phyloP scores from a whole-genome alignment of 768 basidiomycete species.

The Trametes coccinea region DNA sequence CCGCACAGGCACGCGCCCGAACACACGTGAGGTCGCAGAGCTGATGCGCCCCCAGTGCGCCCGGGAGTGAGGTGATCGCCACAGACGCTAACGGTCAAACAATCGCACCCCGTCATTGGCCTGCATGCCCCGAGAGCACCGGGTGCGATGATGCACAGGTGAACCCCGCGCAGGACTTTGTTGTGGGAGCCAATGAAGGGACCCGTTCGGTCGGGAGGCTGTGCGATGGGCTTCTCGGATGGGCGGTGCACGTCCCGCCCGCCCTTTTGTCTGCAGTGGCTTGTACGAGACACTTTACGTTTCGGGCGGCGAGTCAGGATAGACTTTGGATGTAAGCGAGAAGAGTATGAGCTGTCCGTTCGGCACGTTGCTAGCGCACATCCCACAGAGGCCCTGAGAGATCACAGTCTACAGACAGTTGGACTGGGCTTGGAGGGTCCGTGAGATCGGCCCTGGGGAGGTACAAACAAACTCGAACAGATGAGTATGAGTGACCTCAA shows the following conservation, averaged over 20 bases:
- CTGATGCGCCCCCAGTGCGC: conserved; percentile 7
- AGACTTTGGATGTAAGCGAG: too few relatives aligned
- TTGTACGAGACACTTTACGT: not conserved
- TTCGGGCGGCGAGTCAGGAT: not conserved
- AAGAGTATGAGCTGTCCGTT: too few relatives aligned
- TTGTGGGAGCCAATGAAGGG: not conserved
- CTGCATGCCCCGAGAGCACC: conserved; percentile 4
- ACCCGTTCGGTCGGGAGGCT: not conserved
- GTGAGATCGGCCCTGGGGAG: too few relatives aligned
- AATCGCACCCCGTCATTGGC: not conserved
- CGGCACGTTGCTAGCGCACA: too few relatives aligned
- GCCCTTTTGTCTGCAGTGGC: not conserved
- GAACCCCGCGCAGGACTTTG: not conserved
- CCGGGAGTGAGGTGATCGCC: not conserved
- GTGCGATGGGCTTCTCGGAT: conserved; percentile 1
- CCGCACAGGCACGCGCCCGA: conserved; percentile 1
- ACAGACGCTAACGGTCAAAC: not conserved
- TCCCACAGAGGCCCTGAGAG: too few relatives aligned
- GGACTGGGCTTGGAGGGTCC: too few relatives aligned
- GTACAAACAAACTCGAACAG: too few relatives aligned
- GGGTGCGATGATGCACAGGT: conserved; percentile 6
- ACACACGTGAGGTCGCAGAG: not conserved
- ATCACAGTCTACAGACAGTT: too few relatives aligned
- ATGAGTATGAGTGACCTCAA: too few relatives aligned
- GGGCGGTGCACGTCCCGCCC: not conserved